Base-by-base conservation (phyloP, 768 basidiomycete species). In the Pleurotus eryngii region DNA sequence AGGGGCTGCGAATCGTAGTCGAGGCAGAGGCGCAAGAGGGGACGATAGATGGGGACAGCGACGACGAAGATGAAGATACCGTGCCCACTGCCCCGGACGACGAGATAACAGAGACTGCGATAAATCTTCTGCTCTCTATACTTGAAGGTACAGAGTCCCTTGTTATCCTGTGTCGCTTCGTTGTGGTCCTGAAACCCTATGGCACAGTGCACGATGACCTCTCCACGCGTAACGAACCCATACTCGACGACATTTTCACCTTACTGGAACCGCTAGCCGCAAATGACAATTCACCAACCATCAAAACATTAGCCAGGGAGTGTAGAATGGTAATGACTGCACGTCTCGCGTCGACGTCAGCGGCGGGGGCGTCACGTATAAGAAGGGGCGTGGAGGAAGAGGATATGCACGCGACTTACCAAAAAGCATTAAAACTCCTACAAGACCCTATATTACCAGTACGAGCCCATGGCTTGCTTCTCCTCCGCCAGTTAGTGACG, bases 361-460 rank as follows among this genome's bases (percentile, higher is more conserved):
- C 85, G 4, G 70, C 80, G 1, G 83, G 83, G 9, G 65, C 75
- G 0, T 49, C 67, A 6, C 60, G 56, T 14, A 59, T 56, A 1
- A 51, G 64, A 8, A 71, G 68, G 8, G 65, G 59, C 2, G 59
- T 53, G 4, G 70, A 69, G 49, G 73, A 79, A 46, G 77, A 80
- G 58, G 68, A 70, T 27, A 72, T 82, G 3, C 84, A 85, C 55
- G 85, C 84, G 48, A 81, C 76, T 5, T 98, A 97, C 69, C 92
- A 93, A 64, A 87, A 89, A 63, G 92, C 95, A 2, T 76, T 98
- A 15, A 89, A 87, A 61, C 81, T 95, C 22, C 75, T 98, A 9
- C 90, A 95, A 70, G 96, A 98, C 69, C 89, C 92, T 1, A 84
- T 96, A 37, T 78, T 98, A 8, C 95, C 96, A 18, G 95, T 98